Conservation (phyloP, 2,329 filamentous ascomycete genomes). For the Scedosporium aurantiacum region DNA sequence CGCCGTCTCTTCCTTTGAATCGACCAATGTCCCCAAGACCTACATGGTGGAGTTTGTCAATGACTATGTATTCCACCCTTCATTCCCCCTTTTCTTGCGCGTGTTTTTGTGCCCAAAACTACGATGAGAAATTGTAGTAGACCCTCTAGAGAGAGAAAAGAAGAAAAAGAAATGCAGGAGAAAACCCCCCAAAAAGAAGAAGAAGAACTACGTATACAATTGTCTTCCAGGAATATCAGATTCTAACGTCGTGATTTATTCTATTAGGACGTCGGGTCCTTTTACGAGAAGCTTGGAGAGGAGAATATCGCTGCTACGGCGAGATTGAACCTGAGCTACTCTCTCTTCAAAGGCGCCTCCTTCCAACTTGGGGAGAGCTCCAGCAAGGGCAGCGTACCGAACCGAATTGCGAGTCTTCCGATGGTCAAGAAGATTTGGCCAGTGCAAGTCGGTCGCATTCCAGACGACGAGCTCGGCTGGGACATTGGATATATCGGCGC, state of each 20-base stretch:
- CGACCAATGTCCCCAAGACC: slow-evolving; percentile 1
- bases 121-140: not conserved
- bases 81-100: not conserved
- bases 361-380: slow-evolving; percentile 37
- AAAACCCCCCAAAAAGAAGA: not conserved
- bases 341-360: slow-evolving; percentile 43
- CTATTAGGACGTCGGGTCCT: slow-evolving; percentile 1
- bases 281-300: slow-evolving; percentile 1
- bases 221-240: too few species aligned
- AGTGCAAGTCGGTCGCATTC: slow-evolving; percentile 36
- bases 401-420: slow-evolving; percentile 3
- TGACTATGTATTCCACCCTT: slow-evolving; percentile 1
- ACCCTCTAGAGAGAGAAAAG: not conserved
- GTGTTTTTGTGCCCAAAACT: not conserved
- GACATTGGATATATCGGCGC: slow-evolving; percentile 29
- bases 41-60: slow-evolving; percentile 7
- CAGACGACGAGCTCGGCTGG: slow-evolving; percentile 33
- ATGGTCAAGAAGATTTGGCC: slow-evolving; percentile 26
- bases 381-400: slow-evolving; percentile 24
- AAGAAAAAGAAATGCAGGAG: not conserved
- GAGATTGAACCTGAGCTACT: slow-evolving; percentile 36
- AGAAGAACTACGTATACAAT: not conserved
- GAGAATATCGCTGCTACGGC: slow-evolving; percentile 20
- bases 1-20: not conserved
- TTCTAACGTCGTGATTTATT: not conserved